These are phyloP conservation scores for Diophrys appendiculata DNA, from an alignment of 73 alveolate genomes.

Conservation along the genomic window DNA sequence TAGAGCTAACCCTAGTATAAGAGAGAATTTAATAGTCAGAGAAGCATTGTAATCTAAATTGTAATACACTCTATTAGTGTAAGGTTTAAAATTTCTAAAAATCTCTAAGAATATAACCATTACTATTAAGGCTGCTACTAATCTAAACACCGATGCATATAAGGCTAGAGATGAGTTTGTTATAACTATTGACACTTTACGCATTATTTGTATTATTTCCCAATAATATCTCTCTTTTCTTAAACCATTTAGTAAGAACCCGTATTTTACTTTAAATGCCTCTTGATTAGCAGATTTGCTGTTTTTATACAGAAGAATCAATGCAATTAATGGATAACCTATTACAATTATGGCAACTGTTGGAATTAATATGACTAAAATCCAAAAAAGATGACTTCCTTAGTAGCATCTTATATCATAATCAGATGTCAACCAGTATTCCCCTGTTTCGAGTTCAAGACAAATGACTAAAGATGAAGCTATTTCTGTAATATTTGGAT, in stretches of 20 bases:
- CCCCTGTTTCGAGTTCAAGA: background rate
- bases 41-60: no score
- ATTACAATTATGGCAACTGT: background rate
- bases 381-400: background rate
- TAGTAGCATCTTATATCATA: background rate
- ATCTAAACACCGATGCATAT: no score
- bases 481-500: background rate
- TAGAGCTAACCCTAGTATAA: no score
- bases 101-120: no score
- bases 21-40: no score
- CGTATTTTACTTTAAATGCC: background rate
- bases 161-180: no score
- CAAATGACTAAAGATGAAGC: background rate
- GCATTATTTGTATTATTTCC: slow-evolving; percentile 6
- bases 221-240: slow-evolving; percentile 2
- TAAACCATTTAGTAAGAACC: slow-evolving; percentile 2
- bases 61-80: no score
- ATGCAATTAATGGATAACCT: slow-evolving; percentile 11
- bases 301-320: background rate
- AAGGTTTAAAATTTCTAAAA: no score
- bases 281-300: background rate
- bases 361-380: background rate
- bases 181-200: no score
- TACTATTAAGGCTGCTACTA: no score
- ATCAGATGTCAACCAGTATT: background rate